These are phyloP conservation scores for Fusarium dimerum DNA, from an alignment of 2,329 filamentous ascomycete species.

Conservation along the genomic window DNA sequence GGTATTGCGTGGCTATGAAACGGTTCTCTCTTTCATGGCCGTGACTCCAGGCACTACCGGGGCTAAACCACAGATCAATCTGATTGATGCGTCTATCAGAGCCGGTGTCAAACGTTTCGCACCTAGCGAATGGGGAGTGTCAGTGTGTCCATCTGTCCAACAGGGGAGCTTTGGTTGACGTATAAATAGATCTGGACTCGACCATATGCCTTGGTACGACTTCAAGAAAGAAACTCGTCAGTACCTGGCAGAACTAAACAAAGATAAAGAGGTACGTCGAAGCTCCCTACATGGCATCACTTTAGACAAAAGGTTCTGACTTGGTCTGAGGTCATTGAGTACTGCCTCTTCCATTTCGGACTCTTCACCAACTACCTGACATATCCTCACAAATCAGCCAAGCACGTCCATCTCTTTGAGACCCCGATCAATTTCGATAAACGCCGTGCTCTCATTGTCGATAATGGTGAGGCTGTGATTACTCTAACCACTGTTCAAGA, in stretches of 20 bases:
- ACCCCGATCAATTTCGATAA: conserved; percentile 41
- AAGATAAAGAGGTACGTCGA: conserved; percentile 39
- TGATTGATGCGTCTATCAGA: conserved; percentile 58
- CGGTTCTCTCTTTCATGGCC: conserved; percentile 53
- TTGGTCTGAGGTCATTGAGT: conserved; percentile 50
- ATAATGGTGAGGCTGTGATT: conserved; percentile 42
- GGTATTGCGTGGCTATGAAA: conserved; percentile 49
- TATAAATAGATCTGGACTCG: conserved; percentile 3
- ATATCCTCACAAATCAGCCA: conserved; percentile 47
- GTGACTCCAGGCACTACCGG: conserved; percentile 31
- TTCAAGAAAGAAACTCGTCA: conserved; percentile 49
- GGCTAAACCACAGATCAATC: conserved; percentile 37
- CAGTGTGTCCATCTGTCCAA: neutral
- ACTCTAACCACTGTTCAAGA: conserved; percentile 48
- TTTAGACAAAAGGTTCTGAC: neutral
- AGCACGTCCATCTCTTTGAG: conserved; percentile 43
- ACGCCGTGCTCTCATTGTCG: conserved; percentile 43
- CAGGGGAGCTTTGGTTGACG: neutral
- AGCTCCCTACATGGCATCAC: rapidly evolving
- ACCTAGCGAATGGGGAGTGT: conserved; percentile 59
- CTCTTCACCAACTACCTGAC: conserved; percentile 58
- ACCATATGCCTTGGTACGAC: conserved; percentile 15
- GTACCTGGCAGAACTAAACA: conserved; percentile 55
- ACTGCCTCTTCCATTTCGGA: conserved; percentile 56
- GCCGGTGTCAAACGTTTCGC: conserved; percentile 63